These are phyloP conservation scores for Alternaria longipes DNA, from an alignment of 2,329 filamentous ascomycete genomes.

Conservation along the genomic window DNA sequence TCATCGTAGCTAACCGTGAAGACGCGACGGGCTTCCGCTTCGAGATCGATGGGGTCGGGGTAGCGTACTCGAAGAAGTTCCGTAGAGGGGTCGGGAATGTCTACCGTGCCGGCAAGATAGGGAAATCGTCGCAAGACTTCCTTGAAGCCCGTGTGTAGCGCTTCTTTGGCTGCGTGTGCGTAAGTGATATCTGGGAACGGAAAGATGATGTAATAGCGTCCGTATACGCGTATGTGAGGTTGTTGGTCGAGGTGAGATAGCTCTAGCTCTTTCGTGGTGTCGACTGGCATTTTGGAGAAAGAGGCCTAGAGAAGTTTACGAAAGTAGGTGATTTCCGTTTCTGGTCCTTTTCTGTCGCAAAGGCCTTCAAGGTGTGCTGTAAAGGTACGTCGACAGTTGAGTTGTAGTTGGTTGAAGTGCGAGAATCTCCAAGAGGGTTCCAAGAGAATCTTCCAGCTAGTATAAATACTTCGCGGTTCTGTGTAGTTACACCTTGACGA, in stretches of 20 bases:
- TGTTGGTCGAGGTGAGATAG: constrained; percentile 30
- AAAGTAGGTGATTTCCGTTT: constrained; percentile 5
- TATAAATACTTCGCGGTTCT: constrained; percentile 8
- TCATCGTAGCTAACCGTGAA: constrained; percentile 14
- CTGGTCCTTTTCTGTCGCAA: neutral
- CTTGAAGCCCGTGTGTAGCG: constrained; percentile 20
- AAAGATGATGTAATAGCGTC: constrained; percentile 27
- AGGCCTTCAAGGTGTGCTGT: neutral
- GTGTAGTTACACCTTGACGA: neutral
- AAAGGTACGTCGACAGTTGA: neutral
- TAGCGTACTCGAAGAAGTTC: constrained; percentile 21
- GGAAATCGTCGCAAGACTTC: constrained; percentile 23
- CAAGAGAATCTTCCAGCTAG: neutral
- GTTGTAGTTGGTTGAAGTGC: neutral
- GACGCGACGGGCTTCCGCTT: constrained; percentile 15
- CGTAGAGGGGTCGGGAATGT: constrained; percentile 10
- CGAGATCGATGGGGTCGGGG: constrained; percentile 12
- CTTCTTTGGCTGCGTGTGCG: constrained; percentile 19
- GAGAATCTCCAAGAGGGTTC: constrained; percentile 1
- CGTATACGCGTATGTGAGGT: constrained; percentile 26
- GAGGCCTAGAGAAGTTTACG: constrained; percentile 1
- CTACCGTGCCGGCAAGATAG: constrained; percentile 27
- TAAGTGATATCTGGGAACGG: constrained; percentile 21
- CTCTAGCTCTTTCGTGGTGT: constrained; percentile 16
- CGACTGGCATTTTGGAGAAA: neutral